These are phyloP conservation scores for Flammula alnicola DNA, from an alignment of 1,284 basidiomycete genomes.

Conservation along the genomic window DNA sequence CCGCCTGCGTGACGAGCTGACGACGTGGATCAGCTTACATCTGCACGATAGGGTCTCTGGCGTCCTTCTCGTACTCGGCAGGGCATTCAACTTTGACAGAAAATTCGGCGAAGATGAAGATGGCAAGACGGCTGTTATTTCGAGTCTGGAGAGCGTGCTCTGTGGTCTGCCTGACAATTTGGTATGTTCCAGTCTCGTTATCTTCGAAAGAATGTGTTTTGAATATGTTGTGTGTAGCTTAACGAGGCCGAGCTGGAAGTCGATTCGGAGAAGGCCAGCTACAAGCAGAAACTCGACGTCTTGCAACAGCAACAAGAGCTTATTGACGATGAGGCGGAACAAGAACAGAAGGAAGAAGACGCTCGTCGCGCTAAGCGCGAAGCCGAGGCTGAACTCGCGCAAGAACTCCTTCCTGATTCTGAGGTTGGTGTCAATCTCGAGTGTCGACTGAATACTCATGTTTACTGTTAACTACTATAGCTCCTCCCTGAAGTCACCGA, in stretches of 20 bases:
- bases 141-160: slow-evolving; percentile 88
- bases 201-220: slow-evolving; percentile 16
- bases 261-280: slow-evolving; percentile 90
- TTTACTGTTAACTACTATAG: too few species aligned
- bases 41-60: slow-evolving; percentile 89
- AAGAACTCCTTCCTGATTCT: slow-evolving; percentile 79
- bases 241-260: slow-evolving; percentile 98
- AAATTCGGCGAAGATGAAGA: slow-evolving; percentile 75
- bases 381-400: slow-evolving; percentile 76
- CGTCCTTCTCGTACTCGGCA: slow-evolving; percentile 89
- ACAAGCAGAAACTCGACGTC: slow-evolving; percentile 98
- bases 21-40: slow-evolving; percentile 95
- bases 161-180: slow-evolving; percentile 94
- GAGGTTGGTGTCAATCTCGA: too few species aligned
- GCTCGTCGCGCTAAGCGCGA: slow-evolving; percentile 87
- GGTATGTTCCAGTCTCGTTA: slow-evolving; percentile 50
- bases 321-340: slow-evolving; percentile 98
- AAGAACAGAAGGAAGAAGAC: slow-evolving; percentile 95
- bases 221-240: slow-evolving; percentile 52
- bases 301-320: slow-evolving; percentile 98
- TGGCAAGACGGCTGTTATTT: slow-evolving; percentile 76
- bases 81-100: slow-evolving; percentile 94
- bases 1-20: slow-evolving; percentile 85
- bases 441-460: too few species aligned
- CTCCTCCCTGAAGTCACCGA: slow-evolving; percentile 56